Evolutionary conservation across 768 basidiomycete genomes (phyloP), one percentile per base, ranked within the genome.

Genomic region (Phanerochaete carnosa): DNA sequence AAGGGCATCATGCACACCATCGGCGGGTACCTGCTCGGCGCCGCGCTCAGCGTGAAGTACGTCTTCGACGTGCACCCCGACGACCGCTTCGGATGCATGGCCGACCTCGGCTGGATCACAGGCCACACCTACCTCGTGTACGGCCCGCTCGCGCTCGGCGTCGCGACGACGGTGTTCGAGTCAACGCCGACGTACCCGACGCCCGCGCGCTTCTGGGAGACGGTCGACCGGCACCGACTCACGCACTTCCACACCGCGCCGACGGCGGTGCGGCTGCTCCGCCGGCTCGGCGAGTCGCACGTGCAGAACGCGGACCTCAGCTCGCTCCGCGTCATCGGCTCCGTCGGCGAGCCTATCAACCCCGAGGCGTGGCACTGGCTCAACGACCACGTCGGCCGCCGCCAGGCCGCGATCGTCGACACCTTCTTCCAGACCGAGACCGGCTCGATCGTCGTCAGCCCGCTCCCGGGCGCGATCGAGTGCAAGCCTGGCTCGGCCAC

Each of bases 341-440:
- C 82, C 61, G 97, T 98, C 47, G 97, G 96, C 58, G 97, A 99
- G 77, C 97, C 97, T 0, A 98, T 99, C 80, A 98, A 98, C 75
- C 95, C 95, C 28, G 96, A 98, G 73, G 96, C 96, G 12, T 98
- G 97, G 96, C 85, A 95, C 68, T 98, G 96, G 96, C 97, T 95
- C 76, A 94, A 96, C 73, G 94, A 97, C 69, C 85, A 94, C 69
- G 95, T 97, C 57, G 97, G 96, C 11, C 83, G 84, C 69, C 80
- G 75, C 65, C 83, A 98, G 73, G 95, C 93, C 71, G 94, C 96
- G 6, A 87, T 98, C 65, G 95, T 96, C 45, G 95, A 97, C 75
- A 96, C 93, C 3, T 95, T 86, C 76, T 95, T 92, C 93, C 95
- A 98, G 83, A 99, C 97, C 0, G 96, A 99, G 79, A 98, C 97